Evolutionary conservation across 2,329 filamentous ascomycete species (phyloP).

Genomic region (Blastomyces silverae): DNA sequence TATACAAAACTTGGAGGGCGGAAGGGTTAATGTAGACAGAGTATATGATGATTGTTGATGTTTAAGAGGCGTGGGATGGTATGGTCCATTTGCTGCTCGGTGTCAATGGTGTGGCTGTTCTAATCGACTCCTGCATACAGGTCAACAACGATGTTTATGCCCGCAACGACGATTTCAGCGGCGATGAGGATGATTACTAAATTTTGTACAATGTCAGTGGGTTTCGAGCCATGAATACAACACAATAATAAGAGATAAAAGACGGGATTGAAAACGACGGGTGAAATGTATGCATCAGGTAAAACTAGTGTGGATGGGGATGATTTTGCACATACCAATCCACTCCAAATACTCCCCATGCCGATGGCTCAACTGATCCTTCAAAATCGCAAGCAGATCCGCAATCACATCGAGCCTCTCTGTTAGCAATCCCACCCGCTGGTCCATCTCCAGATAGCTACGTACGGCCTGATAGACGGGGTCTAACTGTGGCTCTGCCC

Average conservation of each 20-base stretch:
- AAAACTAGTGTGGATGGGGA: background rate
- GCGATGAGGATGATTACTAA: conserved; percentile 90
- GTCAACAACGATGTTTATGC: conserved; percentile 92
- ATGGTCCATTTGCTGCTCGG: background rate
- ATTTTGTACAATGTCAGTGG: conserved; percentile 1
- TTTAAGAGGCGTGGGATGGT: background rate
- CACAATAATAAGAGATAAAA: background rate
- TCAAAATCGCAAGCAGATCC: conserved; percentile 83
- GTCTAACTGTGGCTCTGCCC: conserved; percentile 94
- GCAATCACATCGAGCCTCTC: conserved; percentile 89
- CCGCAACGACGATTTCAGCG: conserved; percentile 86
- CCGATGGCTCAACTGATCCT: conserved; percentile 90
- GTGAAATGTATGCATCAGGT: conserved; percentile 19
- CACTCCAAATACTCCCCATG: conserved; percentile 85
- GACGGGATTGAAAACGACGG: background rate
- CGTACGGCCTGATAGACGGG: conserved; percentile 93
- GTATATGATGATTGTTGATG: background rate
- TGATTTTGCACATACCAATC: conserved; percentile 59
- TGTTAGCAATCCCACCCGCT: conserved; percentile 79
- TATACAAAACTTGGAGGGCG: background rate
- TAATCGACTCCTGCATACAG: conserved; percentile 65
- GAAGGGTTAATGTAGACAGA: background rate
- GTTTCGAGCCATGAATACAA: no score
- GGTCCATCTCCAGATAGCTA: conserved; percentile 97
- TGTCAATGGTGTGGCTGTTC: background rate